These are phyloP conservation scores for Zea luxurians DNA, from an alignment of 176 grass and related monocot species.

Conservation along the genomic window DNA sequence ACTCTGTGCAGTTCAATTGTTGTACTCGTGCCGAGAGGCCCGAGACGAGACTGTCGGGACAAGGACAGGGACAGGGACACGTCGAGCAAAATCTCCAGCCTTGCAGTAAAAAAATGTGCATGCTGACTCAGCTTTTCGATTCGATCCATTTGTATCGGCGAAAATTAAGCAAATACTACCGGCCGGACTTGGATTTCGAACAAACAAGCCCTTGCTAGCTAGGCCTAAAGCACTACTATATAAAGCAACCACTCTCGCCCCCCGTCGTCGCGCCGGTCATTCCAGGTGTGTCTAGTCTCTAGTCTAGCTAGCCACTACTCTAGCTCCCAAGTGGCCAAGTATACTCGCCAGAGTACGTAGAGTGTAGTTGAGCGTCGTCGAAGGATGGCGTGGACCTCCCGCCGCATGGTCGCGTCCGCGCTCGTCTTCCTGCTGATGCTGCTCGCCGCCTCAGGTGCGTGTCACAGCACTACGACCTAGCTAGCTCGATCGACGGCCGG, in stretches of 20 bases:
- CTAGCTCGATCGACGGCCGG: not conserved
- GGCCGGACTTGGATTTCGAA: not conserved
- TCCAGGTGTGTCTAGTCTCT: not conserved
- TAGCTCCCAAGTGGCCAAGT: too few species aligned
- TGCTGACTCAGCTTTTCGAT: not conserved
- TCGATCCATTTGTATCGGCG: not conserved
- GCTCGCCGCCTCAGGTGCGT: slow-evolving; percentile 47
- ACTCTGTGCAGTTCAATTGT: not conserved
- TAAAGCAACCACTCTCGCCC: slow-evolving; percentile 13
- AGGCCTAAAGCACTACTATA: slow-evolving; percentile 27
- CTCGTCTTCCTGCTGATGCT: slow-evolving; percentile 45
- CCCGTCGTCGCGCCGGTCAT: not conserved
- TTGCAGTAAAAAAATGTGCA: not conserved
- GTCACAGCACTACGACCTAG: too few species aligned
- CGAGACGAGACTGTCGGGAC: slow-evolving; percentile 16
- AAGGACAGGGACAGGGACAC: not conserved
- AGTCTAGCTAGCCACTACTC: too few species aligned
- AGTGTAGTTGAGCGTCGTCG: not conserved
- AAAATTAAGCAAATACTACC: not conserved
- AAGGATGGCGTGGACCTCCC: slow-evolving; percentile 37
- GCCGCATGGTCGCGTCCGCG: slow-evolving; percentile 39
- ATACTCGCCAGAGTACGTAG: too few species aligned
- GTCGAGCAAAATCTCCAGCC: not conserved
- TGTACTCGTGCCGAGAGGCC: slow-evolving; percentile 3
- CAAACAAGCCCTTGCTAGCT: not conserved